A percentile compares a stretch with the other conserved stretches of the same genome.
These are phyloP conservation scores for Capniomyces stellatus DNA, from an alignment of 371 early-diverging fungal species.

Conservation along the genomic window DNA sequence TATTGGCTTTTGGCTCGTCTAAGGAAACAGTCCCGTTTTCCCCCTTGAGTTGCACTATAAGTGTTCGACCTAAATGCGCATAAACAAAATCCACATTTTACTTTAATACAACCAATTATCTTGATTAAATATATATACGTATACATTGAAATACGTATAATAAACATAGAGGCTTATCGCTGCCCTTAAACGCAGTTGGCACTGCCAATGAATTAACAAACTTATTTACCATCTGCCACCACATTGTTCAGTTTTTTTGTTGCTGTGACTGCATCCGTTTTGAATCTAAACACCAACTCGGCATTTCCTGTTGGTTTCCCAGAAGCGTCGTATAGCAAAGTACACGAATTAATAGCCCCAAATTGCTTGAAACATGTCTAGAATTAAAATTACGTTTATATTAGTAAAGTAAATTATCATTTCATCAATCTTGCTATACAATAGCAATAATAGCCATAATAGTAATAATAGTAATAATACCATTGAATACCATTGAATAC, in stretches of 20 bases:
- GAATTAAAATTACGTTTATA: background rate
- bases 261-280: conserved; percentile 18
- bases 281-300: conserved; percentile 14
- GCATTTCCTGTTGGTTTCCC: conserved; percentile 24
- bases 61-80: background rate
- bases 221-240: conserved; percentile 17
- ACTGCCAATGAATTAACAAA: background rate
- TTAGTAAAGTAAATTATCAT: too few relatives aligned
- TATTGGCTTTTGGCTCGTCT: too few relatives aligned
- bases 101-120: too few relatives aligned
- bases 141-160: too few relatives aligned
- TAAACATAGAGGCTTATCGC: too few relatives aligned
- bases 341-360: conserved; percentile 18
- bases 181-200: background rate
- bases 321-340: conserved; percentile 15
- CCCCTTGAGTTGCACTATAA: conserved; percentile 1
- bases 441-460: too few relatives aligned
- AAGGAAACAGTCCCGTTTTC: background rate
- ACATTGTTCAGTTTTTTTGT: conserved; percentile 18
- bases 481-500: too few relatives aligned
- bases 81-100: background rate
- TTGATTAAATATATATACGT: too few relatives aligned
- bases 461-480: too few relatives aligned
- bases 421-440: too few relatives aligned
- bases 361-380: conserved; percentile 25